Evolutionary conservation across 768 basidiomycete species (phyloP).

Genomic region (Lactifluus piperatus): DNA sequence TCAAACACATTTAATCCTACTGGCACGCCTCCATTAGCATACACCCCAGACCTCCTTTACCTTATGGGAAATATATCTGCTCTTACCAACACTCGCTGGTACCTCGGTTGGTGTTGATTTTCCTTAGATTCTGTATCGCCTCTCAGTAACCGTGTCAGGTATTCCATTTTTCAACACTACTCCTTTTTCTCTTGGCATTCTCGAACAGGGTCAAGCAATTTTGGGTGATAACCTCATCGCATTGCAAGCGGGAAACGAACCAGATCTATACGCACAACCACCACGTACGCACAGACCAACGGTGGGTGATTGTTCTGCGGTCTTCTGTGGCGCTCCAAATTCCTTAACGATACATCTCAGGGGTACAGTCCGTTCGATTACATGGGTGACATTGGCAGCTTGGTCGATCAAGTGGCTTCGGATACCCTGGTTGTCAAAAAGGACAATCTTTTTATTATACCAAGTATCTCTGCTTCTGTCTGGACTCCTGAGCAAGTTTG

Average conservation of each 20-base stretch:
- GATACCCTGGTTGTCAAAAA: neutral
- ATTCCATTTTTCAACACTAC: constrained; percentile 61
- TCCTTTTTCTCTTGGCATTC: constrained; percentile 45
- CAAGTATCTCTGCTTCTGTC: constrained; percentile 13
- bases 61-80: constrained; percentile 51
- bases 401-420: constrained; percentile 10
- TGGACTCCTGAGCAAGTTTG: constrained; percentile 14
- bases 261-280: constrained; percentile 51
- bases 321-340: neutral
- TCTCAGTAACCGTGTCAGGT: constrained; percentile 21
- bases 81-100: constrained; percentile 58
- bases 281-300: constrained; percentile 8
- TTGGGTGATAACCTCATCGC: constrained; percentile 60
- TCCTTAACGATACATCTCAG: neutral
- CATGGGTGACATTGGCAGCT: constrained; percentile 26
- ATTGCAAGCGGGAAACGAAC: constrained; percentile 68
- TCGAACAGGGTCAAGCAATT: constrained; percentile 48
- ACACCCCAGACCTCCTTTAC: constrained; percentile 58
- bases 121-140: neutral
- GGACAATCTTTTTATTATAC: constrained; percentile 8
- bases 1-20: constrained; percentile 39
- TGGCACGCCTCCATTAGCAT: constrained; percentile 56
- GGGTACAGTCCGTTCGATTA: constrained; percentile 21
- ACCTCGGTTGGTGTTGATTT: constrained; percentile 33
- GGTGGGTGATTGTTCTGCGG: constrained; percentile 7